phyloP scores from a whole-genome alignment of 495 filamentous ascomycete genomes.

The Aspergillus baeticus region DNA sequence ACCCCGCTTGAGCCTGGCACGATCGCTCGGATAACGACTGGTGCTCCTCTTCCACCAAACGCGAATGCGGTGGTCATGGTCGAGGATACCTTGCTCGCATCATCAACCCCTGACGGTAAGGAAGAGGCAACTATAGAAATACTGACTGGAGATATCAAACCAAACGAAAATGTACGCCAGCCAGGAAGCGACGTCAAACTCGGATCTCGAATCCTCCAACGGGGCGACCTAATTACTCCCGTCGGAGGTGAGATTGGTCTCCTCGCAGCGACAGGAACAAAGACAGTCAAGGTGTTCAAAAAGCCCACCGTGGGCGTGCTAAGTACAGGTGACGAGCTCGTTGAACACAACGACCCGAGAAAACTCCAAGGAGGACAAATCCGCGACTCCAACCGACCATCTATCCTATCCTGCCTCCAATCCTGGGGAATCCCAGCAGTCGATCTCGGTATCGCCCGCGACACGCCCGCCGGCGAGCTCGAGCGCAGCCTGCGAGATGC shows the following conservation, averaged over 20 bases:
- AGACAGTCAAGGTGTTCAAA: constrained; percentile 70
- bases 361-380: constrained; percentile 77
- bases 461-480: constrained; percentile 69
- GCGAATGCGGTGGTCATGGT: constrained; percentile 97
- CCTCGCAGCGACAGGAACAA: constrained; percentile 78
- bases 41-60: constrained; percentile 83
- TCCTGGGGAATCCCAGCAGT: constrained; percentile 77
- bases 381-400: constrained; percentile 87
- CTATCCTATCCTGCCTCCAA: constrained; percentile 70
- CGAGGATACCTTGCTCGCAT: constrained; percentile 79
- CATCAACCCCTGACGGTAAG: constrained; percentile 69
- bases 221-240: constrained; percentile 75
- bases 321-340: constrained; percentile 94
- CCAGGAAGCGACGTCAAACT: constrained; percentile 81
- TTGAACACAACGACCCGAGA: constrained; percentile 66
- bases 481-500: constrained; percentile 74
- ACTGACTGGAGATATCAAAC: constrained; percentile 66
- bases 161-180: constrained; percentile 87
- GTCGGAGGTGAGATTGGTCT: constrained; percentile 90
- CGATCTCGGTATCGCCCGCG: constrained; percentile 84
- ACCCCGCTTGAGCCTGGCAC: constrained; percentile 65
- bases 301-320: constrained; percentile 82
- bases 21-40: constrained; percentile 89
- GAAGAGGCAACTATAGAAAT: constrained; percentile 91
- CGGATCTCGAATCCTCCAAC: constrained; percentile 65